These are phyloP conservation scores for Coprinellus aureogranulatus DNA, from an alignment of 768 basidiomycete species.

Conservation along the genomic window DNA sequence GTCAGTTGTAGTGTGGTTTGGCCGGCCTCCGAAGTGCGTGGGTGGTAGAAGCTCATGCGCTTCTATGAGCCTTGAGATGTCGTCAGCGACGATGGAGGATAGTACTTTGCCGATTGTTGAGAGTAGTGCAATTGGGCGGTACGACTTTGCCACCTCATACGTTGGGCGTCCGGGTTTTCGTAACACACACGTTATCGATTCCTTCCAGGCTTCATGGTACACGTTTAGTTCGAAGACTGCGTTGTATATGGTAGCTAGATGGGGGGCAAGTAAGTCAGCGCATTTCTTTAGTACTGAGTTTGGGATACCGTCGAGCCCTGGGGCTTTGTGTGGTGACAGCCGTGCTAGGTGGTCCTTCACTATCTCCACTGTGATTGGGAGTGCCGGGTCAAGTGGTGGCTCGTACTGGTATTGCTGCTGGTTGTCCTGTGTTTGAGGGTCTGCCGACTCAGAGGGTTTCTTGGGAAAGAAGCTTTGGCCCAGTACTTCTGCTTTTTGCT, in stretches of 20 bases:
- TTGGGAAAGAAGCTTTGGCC: conserved; percentile 31
- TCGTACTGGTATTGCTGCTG: conserved; percentile 22
- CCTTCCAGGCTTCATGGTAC: conserved; percentile 11
- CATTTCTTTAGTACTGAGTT: conserved; percentile 20
- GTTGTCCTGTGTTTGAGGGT: conserved; percentile 19
- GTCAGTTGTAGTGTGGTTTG: conserved; percentile 33
- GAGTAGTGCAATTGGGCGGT: conserved; percentile 32
- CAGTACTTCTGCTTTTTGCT: conserved; percentile 21
- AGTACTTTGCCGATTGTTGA: conserved; percentile 30
- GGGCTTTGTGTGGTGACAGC: conserved; percentile 32
- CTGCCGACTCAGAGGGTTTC: too few relatives aligned
- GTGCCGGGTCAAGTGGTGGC: conserved; percentile 15
- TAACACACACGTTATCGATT: conserved; percentile 25
- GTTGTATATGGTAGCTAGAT: conserved; percentile 17
- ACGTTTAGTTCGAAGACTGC: conserved; percentile 8
- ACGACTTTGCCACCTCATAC: conserved; percentile 31
- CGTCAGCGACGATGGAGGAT: conserved; percentile 18
- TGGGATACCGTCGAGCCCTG: conserved; percentile 24
- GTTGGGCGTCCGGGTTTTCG: conserved; percentile 32
- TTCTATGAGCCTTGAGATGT: conserved; percentile 25
- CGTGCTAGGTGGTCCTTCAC: conserved; percentile 19
- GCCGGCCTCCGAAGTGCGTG: conserved; percentile 34
- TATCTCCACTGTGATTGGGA: conserved; percentile 21
- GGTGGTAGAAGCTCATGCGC: conserved; percentile 25
- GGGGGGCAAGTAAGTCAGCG: conserved; percentile 3